Conservation (phyloP, 345 rosid species). For the Brassica cretica region DNA sequence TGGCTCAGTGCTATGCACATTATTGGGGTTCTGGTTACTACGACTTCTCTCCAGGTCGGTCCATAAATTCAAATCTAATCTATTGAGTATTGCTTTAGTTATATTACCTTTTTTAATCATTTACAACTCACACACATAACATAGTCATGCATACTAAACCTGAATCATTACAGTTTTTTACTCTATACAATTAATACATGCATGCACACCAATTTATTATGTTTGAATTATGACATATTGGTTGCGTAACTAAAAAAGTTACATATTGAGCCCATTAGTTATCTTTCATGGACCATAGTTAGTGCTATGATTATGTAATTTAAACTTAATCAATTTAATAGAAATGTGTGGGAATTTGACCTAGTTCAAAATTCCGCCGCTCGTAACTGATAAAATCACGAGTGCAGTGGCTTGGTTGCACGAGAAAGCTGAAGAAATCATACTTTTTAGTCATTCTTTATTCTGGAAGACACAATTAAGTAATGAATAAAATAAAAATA, state of each 20-base stretch:
- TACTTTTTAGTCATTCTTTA: neutral
- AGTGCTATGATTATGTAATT: neutral
- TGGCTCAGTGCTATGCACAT: conserved; percentile 78
- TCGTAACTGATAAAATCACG: conserved; percentile 22
- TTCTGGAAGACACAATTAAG: conserved; percentile 19
- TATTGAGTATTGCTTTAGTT: neutral
- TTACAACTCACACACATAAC: neutral
- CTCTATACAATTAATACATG: neutral
- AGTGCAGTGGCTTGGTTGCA: conserved; percentile 30
- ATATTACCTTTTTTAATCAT: neutral
- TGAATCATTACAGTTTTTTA: neutral
- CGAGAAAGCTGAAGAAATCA: conserved; percentile 39
- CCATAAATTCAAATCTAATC: conserved; percentile 2
- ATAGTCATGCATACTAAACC: neutral
- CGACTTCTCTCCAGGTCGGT: conserved; percentile 53
- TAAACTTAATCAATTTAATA: neutral
- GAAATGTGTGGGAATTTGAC: neutral
- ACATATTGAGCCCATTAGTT: neutral
- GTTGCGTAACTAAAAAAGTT: neutral
- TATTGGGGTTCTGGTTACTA: conserved; percentile 62
- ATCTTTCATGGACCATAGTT: neutral
- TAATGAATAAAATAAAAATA: conserved; percentile 12
- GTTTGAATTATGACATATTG: neutral
- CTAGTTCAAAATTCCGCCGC: conserved; percentile 24
- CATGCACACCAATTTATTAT: neutral